These are phyloP conservation scores for Parathielavia hyrcaniae DNA, from an alignment of 495 filamentous ascomycete genomes.

Conservation along the genomic window DNA sequence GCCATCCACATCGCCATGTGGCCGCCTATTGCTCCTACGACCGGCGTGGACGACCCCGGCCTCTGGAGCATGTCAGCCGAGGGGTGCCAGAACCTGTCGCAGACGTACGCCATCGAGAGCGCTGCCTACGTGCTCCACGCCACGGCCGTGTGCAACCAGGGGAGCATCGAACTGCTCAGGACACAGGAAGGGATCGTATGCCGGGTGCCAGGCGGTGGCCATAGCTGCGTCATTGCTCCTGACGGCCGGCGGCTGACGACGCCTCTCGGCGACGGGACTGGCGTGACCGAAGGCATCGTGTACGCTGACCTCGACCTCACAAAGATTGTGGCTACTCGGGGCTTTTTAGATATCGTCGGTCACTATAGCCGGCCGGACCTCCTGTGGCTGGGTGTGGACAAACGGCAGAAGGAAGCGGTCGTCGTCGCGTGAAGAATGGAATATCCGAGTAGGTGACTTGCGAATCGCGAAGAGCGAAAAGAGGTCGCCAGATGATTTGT, in stretches of 20 bases:
- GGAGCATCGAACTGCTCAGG: neutral
- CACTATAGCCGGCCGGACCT: too few relatives aligned
- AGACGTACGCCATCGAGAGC: neutral
- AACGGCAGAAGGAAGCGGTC: neutral
- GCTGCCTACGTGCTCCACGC: neutral
- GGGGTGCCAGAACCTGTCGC: neutral
- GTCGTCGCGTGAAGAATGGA: too few relatives aligned
- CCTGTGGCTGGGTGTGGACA: neutral
- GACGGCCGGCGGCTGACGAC: neutral
- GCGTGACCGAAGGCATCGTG: neutral
- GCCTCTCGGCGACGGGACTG: neutral
- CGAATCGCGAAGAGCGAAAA: too few relatives aligned
- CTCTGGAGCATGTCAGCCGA: conserved; percentile 3
- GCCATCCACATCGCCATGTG: neutral
- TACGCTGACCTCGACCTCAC: neutral
- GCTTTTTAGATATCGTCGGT: too few relatives aligned
- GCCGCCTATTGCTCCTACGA: neutral
- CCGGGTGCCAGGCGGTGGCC: neutral
- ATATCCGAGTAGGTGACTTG: too few relatives aligned
- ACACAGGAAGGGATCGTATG: neutral
- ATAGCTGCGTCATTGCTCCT: neutral
- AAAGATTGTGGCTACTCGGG: too few relatives aligned
- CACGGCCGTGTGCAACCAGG: neutral
- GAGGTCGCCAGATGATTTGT: too few relatives aligned
- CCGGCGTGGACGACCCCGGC: neutral